Conservation (phyloP, 192 early-diverging fungal genomes). For the Entomortierella chlamydospora region DNA sequence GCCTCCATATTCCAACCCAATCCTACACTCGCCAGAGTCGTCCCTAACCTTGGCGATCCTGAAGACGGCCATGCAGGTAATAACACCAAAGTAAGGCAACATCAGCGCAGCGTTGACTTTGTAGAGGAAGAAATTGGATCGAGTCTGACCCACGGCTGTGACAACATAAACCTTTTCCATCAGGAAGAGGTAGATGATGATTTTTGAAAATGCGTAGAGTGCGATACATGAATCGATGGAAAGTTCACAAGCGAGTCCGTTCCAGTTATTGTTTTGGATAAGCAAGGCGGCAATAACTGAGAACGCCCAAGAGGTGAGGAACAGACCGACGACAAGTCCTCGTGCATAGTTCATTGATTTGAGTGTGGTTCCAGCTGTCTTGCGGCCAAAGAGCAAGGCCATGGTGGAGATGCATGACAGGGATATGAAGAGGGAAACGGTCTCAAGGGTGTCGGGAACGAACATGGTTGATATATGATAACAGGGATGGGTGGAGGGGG, state of each 20-base stretch:
- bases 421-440: slow-evolving; percentile 44
- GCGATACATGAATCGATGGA: slow-evolving; percentile 50
- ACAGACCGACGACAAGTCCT: slow-evolving; percentile 46
- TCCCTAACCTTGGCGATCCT: slow-evolving; percentile 1
- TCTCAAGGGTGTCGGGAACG: slow-evolving; percentile 18
- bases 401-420: slow-evolving; percentile 55
- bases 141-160: slow-evolving; percentile 27
- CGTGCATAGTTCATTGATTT: slow-evolving; percentile 55
- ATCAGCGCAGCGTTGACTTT: slow-evolving; percentile 25
- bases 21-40: slow-evolving; percentile 15
- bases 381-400: slow-evolving; percentile 57
- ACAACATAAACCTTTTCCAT: slow-evolving; percentile 58
- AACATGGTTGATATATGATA: slow-evolving; percentile 7
- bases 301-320: slow-evolving; percentile 53
- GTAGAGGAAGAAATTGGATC: slow-evolving; percentile 32
- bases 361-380: slow-evolving; percentile 52
- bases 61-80: slow-evolving; percentile 17
- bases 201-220: slow-evolving; percentile 54
- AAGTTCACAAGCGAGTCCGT: slow-evolving; percentile 50
- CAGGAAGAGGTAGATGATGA: slow-evolving; percentile 59
- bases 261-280: slow-evolving; percentile 59
- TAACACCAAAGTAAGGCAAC: slow-evolving; percentile 21
- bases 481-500: not conserved
- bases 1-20: slow-evolving; percentile 12
- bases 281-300: slow-evolving; percentile 53